These are phyloP conservation scores for Nemania sp. DNA, from an alignment of 2,329 filamentous ascomycete genomes.

Conservation along the genomic window DNA sequence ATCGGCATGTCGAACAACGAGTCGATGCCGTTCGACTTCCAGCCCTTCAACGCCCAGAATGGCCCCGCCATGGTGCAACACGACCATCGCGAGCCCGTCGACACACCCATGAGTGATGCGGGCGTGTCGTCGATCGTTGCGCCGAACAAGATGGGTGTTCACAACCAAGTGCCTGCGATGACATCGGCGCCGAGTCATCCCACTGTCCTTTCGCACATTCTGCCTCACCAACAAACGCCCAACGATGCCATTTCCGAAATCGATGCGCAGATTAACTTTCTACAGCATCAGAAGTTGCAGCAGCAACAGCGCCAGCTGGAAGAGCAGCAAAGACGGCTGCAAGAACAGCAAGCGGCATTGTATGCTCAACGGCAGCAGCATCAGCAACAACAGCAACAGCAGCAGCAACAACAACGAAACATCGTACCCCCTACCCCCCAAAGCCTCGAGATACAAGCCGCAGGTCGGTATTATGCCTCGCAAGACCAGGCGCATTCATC, in stretches of 20 bases:
- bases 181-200: constrained; percentile 50
- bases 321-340: constrained; percentile 55
- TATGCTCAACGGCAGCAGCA: constrained; percentile 47
- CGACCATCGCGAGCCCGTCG: constrained; percentile 46
- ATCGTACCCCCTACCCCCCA: constrained; percentile 79
- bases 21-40: constrained; percentile 62
- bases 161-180: constrained; percentile 53
- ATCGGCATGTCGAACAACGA: constrained; percentile 59
- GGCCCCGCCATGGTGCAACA: constrained; percentile 47
- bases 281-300: constrained; percentile 65
- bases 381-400: constrained; percentile 47
- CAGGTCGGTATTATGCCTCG: constrained; percentile 62
- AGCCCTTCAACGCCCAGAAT: constrained; percentile 52
- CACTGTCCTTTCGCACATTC: constrained; percentile 50
- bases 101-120: constrained; percentile 54
- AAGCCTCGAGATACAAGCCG: constrained; percentile 74
- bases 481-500: constrained; percentile 59
- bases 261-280: constrained; percentile 67
- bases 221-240: constrained; percentile 50
- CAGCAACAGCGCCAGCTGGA: constrained; percentile 62
- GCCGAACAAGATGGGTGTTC: constrained; percentile 44
- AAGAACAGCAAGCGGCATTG: constrained; percentile 52
- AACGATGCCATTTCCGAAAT: constrained; percentile 60
- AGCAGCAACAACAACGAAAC: constrained; percentile 50
- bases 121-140: constrained; percentile 45